Evolutionary conservation across 805 yeast genomes (phyloP), one percentile per base, ranked within the genome.

Genomic region (Wickerhamomyces chambardii): DNA sequence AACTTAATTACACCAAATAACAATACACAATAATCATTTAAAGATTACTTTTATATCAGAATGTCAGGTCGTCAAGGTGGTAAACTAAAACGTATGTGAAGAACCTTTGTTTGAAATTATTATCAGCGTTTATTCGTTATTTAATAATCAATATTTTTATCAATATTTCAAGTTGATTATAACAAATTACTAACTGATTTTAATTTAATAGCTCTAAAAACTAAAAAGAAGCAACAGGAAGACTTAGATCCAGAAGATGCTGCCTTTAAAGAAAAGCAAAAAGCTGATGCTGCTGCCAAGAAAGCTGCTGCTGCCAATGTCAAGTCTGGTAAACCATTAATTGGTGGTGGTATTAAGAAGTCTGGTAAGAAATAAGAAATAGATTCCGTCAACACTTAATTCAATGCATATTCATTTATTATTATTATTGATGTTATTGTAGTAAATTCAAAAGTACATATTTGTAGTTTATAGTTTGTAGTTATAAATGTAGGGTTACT

Each of bases 31-130:
- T n/a, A n/a, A n/a, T n/a, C n/a, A n/a, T n/a, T n/a, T n/a, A n/a
- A n/a, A n/a, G n/a, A n/a, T n/a, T n/a, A n/a, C n/a, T n/a, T n/a
- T n/a, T n/a, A n/a, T n/a, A n/a, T n/a, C n/a, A n/a, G n/a, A 31
- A 86, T 87, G 95, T 86, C 95, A 34, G 87, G 95, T 52, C 87
- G 96, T 68, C 96, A 89, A 70, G 97, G 97, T 56, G 97, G 97
- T 55, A 89, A 89, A 61, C 78, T 89, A 40, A 89, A 89, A 77
- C 97, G 87, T 66, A 54, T 41, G 76, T 63, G 28, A 6, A n/a
- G n/a, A n/a, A n/a, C n/a, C n/a, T n/a, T n/a, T n/a, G n/a, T n/a
- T n/a, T n/a, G n/a, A n/a, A n/a, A n/a, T n/a, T n/a, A n/a, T n/a
- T n/a, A n/a, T n/a, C n/a, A n/a, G n/a, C n/a, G n/a, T n/a, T n/a